These are phyloP conservation scores for Irpex lacteus DNA, from an alignment of 1,284 basidiomycete genomes.

Conservation along the genomic window DNA sequence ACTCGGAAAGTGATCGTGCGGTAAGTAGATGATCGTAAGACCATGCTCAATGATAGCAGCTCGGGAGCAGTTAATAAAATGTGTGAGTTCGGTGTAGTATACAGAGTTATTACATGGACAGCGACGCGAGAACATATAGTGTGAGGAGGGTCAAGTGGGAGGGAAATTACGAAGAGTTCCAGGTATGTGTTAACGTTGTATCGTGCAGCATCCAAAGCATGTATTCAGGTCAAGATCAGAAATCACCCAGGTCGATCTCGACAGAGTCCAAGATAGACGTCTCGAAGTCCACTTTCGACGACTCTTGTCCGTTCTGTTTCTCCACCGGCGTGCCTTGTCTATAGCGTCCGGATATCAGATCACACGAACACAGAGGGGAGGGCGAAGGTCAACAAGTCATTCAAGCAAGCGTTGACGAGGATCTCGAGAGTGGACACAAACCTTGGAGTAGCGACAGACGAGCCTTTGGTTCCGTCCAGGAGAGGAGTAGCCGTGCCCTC, in stretches of 20 bases:
- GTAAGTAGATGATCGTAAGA: not conserved
- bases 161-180: not conserved
- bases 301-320: slow-evolving; percentile 32
- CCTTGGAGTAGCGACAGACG: slow-evolving; percentile 43
- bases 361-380: not conserved
- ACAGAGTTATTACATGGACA: not conserved
- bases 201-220: not conserved
- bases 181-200: not conserved
- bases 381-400: slow-evolving; percentile 9
- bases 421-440: slow-evolving; percentile 32
- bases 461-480: slow-evolving; percentile 53
- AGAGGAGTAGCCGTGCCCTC: slow-evolving; percentile 44
- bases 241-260: slow-evolving; percentile 78
- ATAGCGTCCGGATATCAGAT: not conserved
- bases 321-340: slow-evolving; percentile 44
- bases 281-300: slow-evolving; percentile 46
- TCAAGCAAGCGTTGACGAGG: slow-evolving; percentile 5
- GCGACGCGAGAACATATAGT: no score
- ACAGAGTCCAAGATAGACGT: slow-evolving; percentile 60
- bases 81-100: not conserved
- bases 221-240: slow-evolving; percentile 34
- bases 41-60: not conserved
- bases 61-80: not conserved
- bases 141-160: not conserved
- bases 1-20: not conserved